Evolutionary conservation across 2,329 filamentous ascomycete genomes (phyloP).

Genomic region (Botrytis deweyae): DNA sequence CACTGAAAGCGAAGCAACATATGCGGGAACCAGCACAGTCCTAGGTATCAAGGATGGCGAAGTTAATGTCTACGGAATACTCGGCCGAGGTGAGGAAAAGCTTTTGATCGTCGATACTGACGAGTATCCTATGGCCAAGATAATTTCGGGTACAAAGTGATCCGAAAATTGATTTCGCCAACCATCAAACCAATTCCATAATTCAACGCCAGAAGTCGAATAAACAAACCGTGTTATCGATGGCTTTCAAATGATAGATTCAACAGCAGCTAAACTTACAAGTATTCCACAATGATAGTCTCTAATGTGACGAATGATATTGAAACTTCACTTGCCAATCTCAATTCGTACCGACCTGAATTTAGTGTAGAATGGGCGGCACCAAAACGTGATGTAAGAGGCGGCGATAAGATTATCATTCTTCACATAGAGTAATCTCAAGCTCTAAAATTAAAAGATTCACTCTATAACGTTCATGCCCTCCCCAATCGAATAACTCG

Average conservation of each 20-base stretch:
- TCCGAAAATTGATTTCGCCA: neutral
- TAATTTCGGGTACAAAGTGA: neutral
- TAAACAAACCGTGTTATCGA: neutral
- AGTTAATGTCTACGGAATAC: slow-evolving; percentile 66
- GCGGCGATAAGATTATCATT: neutral
- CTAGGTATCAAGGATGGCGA: slow-evolving; percentile 64
- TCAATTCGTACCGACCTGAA: neutral
- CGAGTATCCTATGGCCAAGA: slow-evolving; percentile 24
- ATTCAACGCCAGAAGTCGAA: neutral
- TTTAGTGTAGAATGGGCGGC: neutral
- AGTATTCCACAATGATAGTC: neutral
- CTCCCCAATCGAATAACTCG: too few relatives aligned
- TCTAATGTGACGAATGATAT: neutral
- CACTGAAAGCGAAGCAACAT: slow-evolving; percentile 62
- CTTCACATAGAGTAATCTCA: neutral
- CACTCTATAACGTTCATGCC: neutral
- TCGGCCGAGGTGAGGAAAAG: slow-evolving; percentile 69
- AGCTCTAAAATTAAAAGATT: neutral
- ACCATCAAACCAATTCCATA: neutral
- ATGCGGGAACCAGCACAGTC: slow-evolving; percentile 73
- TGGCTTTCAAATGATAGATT: neutral
- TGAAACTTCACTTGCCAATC: neutral
- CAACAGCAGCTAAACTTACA: neutral
- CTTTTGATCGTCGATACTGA: slow-evolving; percentile 64
- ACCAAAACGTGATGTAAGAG: neutral